Evolutionary conservation across 306 rosid species (phyloP), one percentile per base, ranked within the genome.

Genomic region (Oxytropis ochrocephala): DNA sequence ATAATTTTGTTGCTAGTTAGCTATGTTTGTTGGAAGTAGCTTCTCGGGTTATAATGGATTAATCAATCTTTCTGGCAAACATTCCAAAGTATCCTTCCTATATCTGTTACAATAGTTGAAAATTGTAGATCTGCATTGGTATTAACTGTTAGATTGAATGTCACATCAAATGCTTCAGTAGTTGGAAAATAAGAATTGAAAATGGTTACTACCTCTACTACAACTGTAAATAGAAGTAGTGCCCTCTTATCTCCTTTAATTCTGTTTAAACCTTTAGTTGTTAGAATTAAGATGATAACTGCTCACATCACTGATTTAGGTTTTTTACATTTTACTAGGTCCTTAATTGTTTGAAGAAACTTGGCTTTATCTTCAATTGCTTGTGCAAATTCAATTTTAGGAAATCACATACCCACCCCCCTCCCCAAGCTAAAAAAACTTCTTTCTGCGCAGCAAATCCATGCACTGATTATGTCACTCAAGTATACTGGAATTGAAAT

Each of bases 391-490:
- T 14, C 69, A 75, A 67, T 42, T 36, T 33, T 54, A 70, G 21
- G 49, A 71, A 53, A 71, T 38, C 42, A 61, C 6, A 11, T 38
- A 16, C 53, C 43, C 62, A 44, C 67, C 6, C 47, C 72, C 27
- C 5, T 27, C 5, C 24, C 7, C 29, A 49, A 17, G 46, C 69
- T 64, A 74, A 33, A 70, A 73, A 77, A 49, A 21, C 58, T 80
- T 63, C 14, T 56, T 48, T 57, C 43, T 70, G 38, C 54, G 68
- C 97, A 94, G 98, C 98, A 94, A 90, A 94, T 94, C 82, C 96
- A 90, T 73, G 42, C 87, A 18, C 80, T 94, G 72, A 83, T 94
- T 58, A 94, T 94, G 98, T 88, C 98, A 18, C 88, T 94, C 18
- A 78, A 70, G 63, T 89, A 79, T 75, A 78, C 89, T 59, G 98